Percentiles rank a stretch among this genome's conserved stretches.
Evolutionary conservation across 805 yeast genomes (phyloP).

Genomic region (Suhomyces prunicola): DNA sequence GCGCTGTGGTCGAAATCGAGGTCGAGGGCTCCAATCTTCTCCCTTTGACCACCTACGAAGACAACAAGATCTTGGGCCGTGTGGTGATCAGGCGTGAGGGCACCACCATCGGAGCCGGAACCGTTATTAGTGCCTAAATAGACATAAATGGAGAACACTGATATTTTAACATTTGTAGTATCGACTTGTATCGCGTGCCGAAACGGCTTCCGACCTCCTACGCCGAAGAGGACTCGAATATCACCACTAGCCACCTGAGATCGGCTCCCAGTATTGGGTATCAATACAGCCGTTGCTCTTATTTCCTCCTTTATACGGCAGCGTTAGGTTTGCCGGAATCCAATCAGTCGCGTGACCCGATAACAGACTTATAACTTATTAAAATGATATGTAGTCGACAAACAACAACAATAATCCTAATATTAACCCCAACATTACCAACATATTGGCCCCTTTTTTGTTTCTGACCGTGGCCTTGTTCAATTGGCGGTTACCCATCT

Average conservation of each 20-base stretch:
- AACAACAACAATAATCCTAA: conserved; percentile 56
- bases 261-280: too few relatives aligned
- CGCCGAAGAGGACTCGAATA: too few relatives aligned
- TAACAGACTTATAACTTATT: background rate
- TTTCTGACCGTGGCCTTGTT: conserved; percentile 65
- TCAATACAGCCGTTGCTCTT: too few relatives aligned
- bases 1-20: conserved; percentile 56
- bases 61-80: conserved; percentile 56
- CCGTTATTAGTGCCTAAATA: conserved; percentile 19
- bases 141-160: background rate
- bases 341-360: too few relatives aligned
- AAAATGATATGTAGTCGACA: conserved; percentile 43
- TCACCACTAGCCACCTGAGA: too few relatives aligned
- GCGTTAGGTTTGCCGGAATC: background rate
- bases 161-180: too few relatives aligned
- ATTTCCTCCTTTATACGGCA: background rate
- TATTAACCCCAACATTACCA: conserved; percentile 52
- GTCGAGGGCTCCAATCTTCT: conserved; percentile 43
- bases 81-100: conserved; percentile 71
- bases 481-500: conserved; percentile 68
- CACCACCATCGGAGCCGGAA: conserved; percentile 64
- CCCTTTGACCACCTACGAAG: conserved; percentile 50
- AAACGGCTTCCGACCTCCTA: too few relatives aligned
- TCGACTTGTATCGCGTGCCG: too few relatives aligned
- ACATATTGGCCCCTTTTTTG: conserved; percentile 53